Percentiles rank a stretch among this genome's conserved stretches.
Conservation (phyloP, 2,329 filamentous ascomycete species). For the Phaeophleospora eucalypticola region DNA sequence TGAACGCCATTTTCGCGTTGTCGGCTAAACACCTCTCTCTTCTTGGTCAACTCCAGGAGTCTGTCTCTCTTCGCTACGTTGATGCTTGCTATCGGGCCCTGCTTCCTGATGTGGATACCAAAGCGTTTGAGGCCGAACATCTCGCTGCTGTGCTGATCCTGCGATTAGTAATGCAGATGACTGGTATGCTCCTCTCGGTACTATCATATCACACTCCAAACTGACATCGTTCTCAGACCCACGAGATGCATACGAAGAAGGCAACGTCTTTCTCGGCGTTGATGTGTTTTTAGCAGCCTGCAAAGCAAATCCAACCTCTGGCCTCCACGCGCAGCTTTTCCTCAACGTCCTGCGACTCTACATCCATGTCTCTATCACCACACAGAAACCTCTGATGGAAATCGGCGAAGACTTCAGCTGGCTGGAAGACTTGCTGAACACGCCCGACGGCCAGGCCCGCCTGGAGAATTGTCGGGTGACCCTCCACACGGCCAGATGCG, state of each 20-base stretch:
- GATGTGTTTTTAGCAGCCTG: slow-evolving; percentile 13
- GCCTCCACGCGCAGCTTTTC: slow-evolving; percentile 13
- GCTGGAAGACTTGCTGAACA: slow-evolving; percentile 4
- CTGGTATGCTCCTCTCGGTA: background rate
- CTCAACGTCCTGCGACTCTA: slow-evolving; percentile 11
- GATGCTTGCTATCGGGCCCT: slow-evolving; percentile 10
- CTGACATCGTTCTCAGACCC: slow-evolving; percentile 2
- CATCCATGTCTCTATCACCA: slow-evolving; percentile 9
- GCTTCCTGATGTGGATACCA: slow-evolving; percentile 7
- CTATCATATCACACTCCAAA: no score
- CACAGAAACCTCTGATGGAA: slow-evolving; percentile 5
- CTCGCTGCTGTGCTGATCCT: slow-evolving; percentile 11
- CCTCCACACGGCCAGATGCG: slow-evolving; percentile 2
- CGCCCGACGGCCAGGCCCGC: slow-evolving; percentile 4
- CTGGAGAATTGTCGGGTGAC: slow-evolving; percentile 7
- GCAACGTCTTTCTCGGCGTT: slow-evolving; percentile 10
- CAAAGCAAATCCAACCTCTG: slow-evolving; percentile 8
- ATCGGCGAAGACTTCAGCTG: slow-evolving; percentile 5
- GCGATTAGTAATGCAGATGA: slow-evolving; percentile 11
- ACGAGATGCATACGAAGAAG: background rate
- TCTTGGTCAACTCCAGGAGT: slow-evolving; percentile 5
- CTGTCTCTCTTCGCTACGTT: slow-evolving; percentile 8
- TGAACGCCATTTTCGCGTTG: slow-evolving; percentile 55
- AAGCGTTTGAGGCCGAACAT: slow-evolving; percentile 9
- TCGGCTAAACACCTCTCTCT: slow-evolving; percentile 48